These are phyloP conservation scores for Hygrophorus pudorinus DNA, from an alignment of 768 basidiomycete genomes.

Conservation along the genomic window DNA sequence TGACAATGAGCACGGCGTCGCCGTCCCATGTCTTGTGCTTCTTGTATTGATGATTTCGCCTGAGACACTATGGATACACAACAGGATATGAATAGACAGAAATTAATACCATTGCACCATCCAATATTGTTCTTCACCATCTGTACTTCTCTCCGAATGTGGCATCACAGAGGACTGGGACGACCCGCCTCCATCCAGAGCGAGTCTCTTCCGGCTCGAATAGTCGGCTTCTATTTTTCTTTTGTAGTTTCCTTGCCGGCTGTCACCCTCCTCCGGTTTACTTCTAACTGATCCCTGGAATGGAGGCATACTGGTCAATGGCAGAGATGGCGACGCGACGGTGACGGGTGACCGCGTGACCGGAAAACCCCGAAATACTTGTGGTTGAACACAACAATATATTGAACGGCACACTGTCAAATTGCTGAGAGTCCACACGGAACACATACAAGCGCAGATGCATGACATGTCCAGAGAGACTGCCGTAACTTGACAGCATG, in stretches of 20 bases:
- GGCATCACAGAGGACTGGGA: neutral
- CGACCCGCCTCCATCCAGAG: slow-evolving; percentile 13
- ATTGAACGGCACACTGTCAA: too few relatives aligned
- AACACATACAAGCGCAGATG: too few relatives aligned
- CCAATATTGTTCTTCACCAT: slow-evolving; percentile 42
- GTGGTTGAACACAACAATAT: too few relatives aligned
- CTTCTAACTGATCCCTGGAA: too few relatives aligned
- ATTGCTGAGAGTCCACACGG: too few relatives aligned
- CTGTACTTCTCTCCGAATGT: neutral
- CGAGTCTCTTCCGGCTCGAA: slow-evolving; percentile 21
- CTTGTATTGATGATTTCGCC: slow-evolving; percentile 61
- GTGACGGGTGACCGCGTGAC: too few relatives aligned
- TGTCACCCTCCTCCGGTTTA: too few relatives aligned
- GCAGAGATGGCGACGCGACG: too few relatives aligned
- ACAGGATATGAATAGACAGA: neutral
- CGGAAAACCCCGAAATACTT: too few relatives aligned
- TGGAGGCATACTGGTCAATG: too few relatives aligned
- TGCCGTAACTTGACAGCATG: too few relatives aligned
- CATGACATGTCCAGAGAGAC: too few relatives aligned
- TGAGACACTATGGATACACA: slow-evolving; percentile 14
- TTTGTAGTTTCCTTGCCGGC: slow-evolving; percentile 19
- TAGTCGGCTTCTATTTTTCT: slow-evolving; percentile 23
- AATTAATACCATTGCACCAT: slow-evolving; percentile 63
- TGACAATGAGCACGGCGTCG: slow-evolving; percentile 55
- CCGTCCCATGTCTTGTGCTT: slow-evolving; percentile 93